phyloP scores from a whole-genome alignment of 75 land plant species.

The Gnetum montanum region DNA sequence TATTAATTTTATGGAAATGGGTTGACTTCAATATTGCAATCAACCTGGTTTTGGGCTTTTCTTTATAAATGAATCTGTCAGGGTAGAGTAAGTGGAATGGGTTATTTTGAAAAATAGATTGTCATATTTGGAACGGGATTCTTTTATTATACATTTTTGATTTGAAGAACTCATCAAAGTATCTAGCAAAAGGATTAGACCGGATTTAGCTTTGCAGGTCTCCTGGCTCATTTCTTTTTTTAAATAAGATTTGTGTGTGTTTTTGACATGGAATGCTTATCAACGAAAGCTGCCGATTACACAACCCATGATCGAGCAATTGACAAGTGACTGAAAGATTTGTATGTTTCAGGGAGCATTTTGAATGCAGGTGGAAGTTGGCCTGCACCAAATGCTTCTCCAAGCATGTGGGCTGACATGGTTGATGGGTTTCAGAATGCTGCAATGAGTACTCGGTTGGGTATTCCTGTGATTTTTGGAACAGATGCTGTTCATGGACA shows the following conservation, averaged over 20 bases:
- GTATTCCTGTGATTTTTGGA: slow-evolving; percentile 49
- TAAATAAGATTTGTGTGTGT: background rate
- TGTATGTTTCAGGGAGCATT: slow-evolving; percentile 56
- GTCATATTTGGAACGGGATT: no score
- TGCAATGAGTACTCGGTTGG: slow-evolving; percentile 22
- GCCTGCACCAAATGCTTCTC: slow-evolving; percentile 40
- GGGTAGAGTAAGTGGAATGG: no score
- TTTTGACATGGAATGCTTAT: background rate
- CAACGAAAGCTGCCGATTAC: no score
- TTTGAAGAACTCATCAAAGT: no score
- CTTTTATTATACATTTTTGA: no score
- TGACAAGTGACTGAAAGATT: background rate
- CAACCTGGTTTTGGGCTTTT: background rate
- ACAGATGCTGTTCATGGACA: slow-evolving; percentile 58
- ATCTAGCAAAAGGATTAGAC: no score
- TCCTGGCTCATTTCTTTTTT: background rate
- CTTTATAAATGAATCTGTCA: no score
- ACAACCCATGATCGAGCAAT: no score
- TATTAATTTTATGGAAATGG: background rate
- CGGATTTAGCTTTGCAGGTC: background rate
- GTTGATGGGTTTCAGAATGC: slow-evolving; percentile 33
- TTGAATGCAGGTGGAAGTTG: slow-evolving; percentile 81
- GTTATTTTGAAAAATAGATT: no score
- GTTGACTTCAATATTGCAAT: background rate
- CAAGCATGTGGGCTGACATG: slow-evolving; percentile 31